phyloP scores from a whole-genome alignment of 192 early-diverging fungal genomes.

The Phlyctochytrium arcticum region DNA sequence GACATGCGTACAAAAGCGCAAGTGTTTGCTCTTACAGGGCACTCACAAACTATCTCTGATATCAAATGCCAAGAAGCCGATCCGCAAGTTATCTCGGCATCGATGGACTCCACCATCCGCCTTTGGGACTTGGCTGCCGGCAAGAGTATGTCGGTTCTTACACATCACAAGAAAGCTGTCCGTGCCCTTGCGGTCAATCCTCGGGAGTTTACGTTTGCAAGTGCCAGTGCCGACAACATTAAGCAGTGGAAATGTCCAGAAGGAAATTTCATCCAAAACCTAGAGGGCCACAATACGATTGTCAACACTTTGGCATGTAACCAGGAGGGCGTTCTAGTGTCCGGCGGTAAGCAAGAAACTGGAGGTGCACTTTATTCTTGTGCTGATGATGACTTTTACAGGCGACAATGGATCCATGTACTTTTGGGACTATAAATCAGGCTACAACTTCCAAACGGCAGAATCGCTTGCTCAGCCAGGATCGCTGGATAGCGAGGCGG shows the following conservation, averaged over 20 bases:
- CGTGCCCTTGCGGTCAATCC: constrained; percentile 90
- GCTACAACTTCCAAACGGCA: constrained; percentile 88
- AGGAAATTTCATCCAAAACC: constrained; percentile 93
- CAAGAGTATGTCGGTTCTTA: constrained; percentile 87
- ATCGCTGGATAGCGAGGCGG: constrained; percentile 91
- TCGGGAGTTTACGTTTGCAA: constrained; percentile 89
- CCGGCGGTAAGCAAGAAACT: constrained; percentile 82
- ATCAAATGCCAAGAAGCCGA: constrained; percentile 93
- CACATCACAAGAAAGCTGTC: constrained; percentile 98
- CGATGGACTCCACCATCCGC: constrained; percentile 87
- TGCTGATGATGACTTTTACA: constrained; percentile 26
- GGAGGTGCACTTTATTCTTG: not conserved
- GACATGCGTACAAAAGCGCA: constrained; percentile 96
- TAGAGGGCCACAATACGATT: constrained; percentile 81
- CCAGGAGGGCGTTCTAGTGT: constrained; percentile 88
- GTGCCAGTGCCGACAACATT: constrained; percentile 79
- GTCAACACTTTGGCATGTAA: constrained; percentile 89
- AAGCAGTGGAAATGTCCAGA: constrained; percentile 97
- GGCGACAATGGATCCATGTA: constrained; percentile 94
- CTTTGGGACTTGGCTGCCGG: constrained; percentile 98
- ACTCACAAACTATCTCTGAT: constrained; percentile 78
- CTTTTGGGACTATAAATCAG: constrained; percentile 97
- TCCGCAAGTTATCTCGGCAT: constrained; percentile 92
- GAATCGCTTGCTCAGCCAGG: constrained; percentile 91
- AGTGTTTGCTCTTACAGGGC: constrained; percentile 85